These are phyloP conservation scores for Puccinia coronata DNA, from an alignment of 1,284 basidiomycete species.

Conservation along the genomic window DNA sequence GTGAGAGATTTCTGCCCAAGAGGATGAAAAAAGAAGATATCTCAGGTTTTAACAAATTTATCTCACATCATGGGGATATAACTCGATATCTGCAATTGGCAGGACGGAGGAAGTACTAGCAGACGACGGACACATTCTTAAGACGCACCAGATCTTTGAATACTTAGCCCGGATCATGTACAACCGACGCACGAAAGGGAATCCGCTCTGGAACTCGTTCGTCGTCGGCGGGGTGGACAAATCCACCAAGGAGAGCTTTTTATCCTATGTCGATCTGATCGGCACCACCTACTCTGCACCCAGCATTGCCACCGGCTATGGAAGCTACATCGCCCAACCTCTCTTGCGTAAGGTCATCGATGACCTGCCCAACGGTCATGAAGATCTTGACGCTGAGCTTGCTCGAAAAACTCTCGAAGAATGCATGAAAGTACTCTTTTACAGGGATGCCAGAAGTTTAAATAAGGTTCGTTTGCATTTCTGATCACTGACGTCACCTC, in stretches of 20 bases:
- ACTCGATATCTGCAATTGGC: background rate
- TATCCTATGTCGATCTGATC: constrained; percentile 93
- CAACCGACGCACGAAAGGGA: constrained; percentile 77
- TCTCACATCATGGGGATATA: too few relatives aligned
- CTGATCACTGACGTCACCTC: background rate
- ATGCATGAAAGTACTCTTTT: constrained; percentile 92
- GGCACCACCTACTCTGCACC: constrained; percentile 92
- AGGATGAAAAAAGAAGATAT: too few relatives aligned
- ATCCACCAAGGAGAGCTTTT: constrained; percentile 71
- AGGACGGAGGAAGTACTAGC: constrained; percentile 75
- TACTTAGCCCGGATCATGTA: constrained; percentile 93
- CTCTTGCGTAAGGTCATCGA: constrained; percentile 87
- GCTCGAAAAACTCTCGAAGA: constrained; percentile 78
- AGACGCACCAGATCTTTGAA: constrained; percentile 88
- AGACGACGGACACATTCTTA: constrained; percentile 79
- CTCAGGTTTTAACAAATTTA: too few relatives aligned
- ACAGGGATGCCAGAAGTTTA: constrained; percentile 91
- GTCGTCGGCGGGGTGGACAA: constrained; percentile 89
- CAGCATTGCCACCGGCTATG: constrained; percentile 96
- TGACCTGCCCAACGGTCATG: constrained; percentile 62
- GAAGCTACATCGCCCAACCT: constrained; percentile 90
- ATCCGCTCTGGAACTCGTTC: constrained; percentile 94
- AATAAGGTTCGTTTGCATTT: constrained; percentile 73
- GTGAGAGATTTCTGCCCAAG: too few relatives aligned
- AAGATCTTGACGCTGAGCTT: constrained; percentile 73